Percentiles rank a stretch among this genome's conserved stretches.
These are phyloP conservation scores for Phytopythium mirpurense DNA, from an alignment of 352 stramenopile genomes.

Conservation along the genomic window DNA sequence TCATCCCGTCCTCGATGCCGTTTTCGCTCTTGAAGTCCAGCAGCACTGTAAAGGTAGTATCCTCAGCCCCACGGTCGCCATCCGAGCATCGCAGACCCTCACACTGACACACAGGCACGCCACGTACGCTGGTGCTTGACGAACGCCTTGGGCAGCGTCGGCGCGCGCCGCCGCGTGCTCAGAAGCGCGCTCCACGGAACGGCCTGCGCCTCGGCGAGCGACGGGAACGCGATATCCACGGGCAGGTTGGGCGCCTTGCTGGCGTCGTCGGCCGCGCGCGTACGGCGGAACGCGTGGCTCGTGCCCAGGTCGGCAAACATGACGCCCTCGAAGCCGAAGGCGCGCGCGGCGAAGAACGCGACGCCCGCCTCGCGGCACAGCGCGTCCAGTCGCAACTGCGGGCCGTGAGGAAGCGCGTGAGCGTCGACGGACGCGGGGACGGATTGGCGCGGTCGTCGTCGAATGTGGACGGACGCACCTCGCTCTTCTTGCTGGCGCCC, in stretches of 20 bases:
- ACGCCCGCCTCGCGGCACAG: conserved; percentile 49
- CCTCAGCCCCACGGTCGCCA: background rate
- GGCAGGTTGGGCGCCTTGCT: conserved; percentile 26
- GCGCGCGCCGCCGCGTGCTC: conserved; percentile 62
- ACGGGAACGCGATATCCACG: conserved; percentile 45
- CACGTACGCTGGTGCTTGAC: conserved; percentile 71
- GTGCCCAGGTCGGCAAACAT: conserved; percentile 74
- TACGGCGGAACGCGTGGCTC: conserved; percentile 57
- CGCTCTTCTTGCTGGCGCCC: conserved; percentile 27
- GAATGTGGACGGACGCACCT: conserved; percentile 18
- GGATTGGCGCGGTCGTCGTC: background rate
- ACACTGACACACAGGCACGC: no score
- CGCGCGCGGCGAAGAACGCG: conserved; percentile 67
- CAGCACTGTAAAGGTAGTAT: conserved; percentile 35
- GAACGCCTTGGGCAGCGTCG: conserved; percentile 69
- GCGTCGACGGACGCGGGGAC: background rate
- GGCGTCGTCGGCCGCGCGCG: conserved; percentile 16
- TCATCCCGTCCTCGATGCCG: conserved; percentile 7
- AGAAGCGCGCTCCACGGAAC: conserved; percentile 61
- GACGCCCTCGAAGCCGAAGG: conserved; percentile 77
- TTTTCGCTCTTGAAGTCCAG: conserved; percentile 43
- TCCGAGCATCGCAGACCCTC: no score
- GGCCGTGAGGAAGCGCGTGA: background rate
- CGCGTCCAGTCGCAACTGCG: conserved; percentile 45
- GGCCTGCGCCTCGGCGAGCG: conserved; percentile 37